Conservation (phyloP, 2,329 filamentous ascomycete species). For the Diaporthe vexans region DNA sequence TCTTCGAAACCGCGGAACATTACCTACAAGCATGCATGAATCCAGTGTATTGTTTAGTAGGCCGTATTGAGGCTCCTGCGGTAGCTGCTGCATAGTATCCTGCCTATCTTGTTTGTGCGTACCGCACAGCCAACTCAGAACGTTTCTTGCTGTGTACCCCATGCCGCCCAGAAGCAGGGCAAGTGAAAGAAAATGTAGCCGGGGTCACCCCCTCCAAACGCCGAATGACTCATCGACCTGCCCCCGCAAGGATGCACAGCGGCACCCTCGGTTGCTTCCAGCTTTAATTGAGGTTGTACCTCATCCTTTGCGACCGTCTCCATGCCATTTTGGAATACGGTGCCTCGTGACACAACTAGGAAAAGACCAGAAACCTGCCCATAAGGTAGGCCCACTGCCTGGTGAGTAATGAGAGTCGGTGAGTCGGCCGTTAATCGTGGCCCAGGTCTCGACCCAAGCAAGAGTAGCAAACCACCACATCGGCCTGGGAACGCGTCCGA, state of each 20-base stretch:
- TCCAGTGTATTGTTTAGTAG: constrained; percentile 1
- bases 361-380: neutral
- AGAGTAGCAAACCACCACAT: neutral
- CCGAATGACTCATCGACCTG: constrained; percentile 7
- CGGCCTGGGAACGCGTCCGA: neutral
- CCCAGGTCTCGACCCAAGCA: neutral
- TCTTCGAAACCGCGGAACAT: neutral
- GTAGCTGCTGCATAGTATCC: constrained; percentile 25
- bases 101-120: constrained; percentile 18
- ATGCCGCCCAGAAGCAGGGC: constrained; percentile 1
- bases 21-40: neutral
- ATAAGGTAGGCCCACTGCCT: neutral
- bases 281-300: neutral
- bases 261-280: neutral
- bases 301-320: neutral
- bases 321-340: neutral
- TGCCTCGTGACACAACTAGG: neutral
- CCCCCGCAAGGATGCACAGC: neutral
- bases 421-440: constrained; percentile 19
- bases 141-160: neutral
- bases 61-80: neutral
- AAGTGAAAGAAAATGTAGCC: constrained; percentile 29
- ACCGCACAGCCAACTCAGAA: constrained; percentile 8
- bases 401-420: neutral
- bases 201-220: constrained; percentile 19